Conservation (phyloP, 2,329 filamentous ascomycete genomes). For the Aureobasidium sp. region DNA sequence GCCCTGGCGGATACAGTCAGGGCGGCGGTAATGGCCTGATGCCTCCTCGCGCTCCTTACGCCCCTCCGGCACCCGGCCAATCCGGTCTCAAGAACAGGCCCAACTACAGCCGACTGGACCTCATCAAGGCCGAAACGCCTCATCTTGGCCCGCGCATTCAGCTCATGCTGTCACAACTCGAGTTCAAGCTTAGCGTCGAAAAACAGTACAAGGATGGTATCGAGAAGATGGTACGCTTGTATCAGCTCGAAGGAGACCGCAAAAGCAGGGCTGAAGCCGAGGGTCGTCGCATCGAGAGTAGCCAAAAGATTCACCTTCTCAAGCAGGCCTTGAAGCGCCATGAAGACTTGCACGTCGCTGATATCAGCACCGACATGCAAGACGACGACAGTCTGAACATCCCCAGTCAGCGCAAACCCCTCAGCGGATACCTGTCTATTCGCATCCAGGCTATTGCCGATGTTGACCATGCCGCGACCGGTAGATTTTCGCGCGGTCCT, state of each 20-base stretch:
- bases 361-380: slow-evolving; percentile 72
- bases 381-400: slow-evolving; percentile 96
- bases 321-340: slow-evolving; percentile 96
- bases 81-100: slow-evolving; percentile 67
- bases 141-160: slow-evolving; percentile 96
- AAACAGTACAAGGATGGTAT: slow-evolving; percentile 98
- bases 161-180: slow-evolving; percentile 96
- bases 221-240: slow-evolving; percentile 98
- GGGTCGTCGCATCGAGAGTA: slow-evolving; percentile 83
- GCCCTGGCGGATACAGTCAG: slow-evolving; percentile 49
- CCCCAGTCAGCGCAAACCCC: slow-evolving; percentile 89
- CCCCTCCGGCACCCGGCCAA: slow-evolving; percentile 64
- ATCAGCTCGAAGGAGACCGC: slow-evolving; percentile 93
- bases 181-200: slow-evolving; percentile 98
- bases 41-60: slow-evolving; percentile 74
- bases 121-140: slow-evolving; percentile 97
- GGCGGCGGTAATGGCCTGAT: slow-evolving; percentile 65
- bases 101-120: slow-evolving; percentile 93
- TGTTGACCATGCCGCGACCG: slow-evolving; percentile 80
- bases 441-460: slow-evolving; percentile 84
- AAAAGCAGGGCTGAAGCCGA: slow-evolving; percentile 94
- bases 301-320: slow-evolving; percentile 92
- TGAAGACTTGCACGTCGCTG: slow-evolving; percentile 83
- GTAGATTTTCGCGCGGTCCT: slow-evolving; percentile 78
- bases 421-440: slow-evolving; percentile 83